Evolutionary conservation across 2,329 filamentous ascomycete genomes (phyloP).

Genomic region (Paramyrothecium sp.): DNA sequence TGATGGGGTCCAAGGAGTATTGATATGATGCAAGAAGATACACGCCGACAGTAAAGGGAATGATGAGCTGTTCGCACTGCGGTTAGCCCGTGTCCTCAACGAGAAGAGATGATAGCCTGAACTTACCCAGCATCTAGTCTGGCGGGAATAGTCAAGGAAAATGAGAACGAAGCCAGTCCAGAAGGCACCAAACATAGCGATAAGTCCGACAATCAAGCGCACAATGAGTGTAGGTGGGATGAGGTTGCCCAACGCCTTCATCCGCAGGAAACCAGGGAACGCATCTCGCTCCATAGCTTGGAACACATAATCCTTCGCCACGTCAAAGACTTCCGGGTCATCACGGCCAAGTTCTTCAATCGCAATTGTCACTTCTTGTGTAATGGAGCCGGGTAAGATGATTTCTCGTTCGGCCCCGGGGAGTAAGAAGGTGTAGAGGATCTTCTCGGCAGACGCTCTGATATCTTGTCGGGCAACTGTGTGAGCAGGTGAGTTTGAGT

Average conservation of each 20-base stretch:
- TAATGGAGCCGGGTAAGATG: slow-evolving; percentile 83
- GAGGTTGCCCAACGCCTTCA: slow-evolving; percentile 93
- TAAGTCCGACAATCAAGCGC: slow-evolving; percentile 78
- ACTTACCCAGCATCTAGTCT: slow-evolving; percentile 81
- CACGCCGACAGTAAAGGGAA: slow-evolving; percentile 88
- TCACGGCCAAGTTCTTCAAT: slow-evolving; percentile 92
- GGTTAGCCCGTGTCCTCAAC: slow-evolving; percentile 13
- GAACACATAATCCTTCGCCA: slow-evolving; percentile 98
- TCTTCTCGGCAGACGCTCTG: slow-evolving; percentile 91
- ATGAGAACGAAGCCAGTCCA: slow-evolving; percentile 95
- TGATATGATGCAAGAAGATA: slow-evolving; percentile 91
- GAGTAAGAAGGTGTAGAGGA: slow-evolving; percentile 95
- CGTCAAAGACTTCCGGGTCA: slow-evolving; percentile 95
- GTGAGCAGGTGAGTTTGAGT: slow-evolving; percentile 80
- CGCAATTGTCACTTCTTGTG: slow-evolving; percentile 77
- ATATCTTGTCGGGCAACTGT: slow-evolving; percentile 88
- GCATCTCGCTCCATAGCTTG: slow-evolving; percentile 99
- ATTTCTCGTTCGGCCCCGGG: slow-evolving; percentile 97
- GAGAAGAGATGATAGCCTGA: neutral
- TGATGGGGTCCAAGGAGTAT: slow-evolving; percentile 89
- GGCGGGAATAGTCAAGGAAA: slow-evolving; percentile 75
- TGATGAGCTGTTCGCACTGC: slow-evolving; percentile 55
- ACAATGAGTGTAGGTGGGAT: slow-evolving; percentile 88
- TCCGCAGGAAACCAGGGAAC: slow-evolving; percentile 93
- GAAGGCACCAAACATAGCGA: slow-evolving; percentile 83